Base-by-base conservation (phyloP, 345 rosid genomes). In the Trapa bicornis region DNA sequence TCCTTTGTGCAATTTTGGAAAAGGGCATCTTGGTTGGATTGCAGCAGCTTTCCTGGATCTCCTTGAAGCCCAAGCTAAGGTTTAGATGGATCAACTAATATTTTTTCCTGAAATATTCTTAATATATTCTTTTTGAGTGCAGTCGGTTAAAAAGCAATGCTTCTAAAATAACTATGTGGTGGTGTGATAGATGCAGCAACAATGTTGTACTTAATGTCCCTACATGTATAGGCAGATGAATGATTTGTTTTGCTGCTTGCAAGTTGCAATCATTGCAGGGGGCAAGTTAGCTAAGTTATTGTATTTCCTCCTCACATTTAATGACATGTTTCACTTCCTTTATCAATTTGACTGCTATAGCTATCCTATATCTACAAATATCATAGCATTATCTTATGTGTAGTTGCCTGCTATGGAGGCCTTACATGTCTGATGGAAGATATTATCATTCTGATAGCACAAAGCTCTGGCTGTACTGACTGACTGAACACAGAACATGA, bases 41-140 rank as follows among this genome's bases (percentile, higher is more conserved):
- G 33, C 60, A 17, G 33, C 22, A 12, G 10, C 33, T 5, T 54
- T n/a, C 33, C 33, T n/a, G 60, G 11, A 48, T 48, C 50, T 63
- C 66, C 56, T 37, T 47, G 32, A 16, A 52, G 62, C 53, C 38
- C 48, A 64, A 63, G 54, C 43, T 32, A 67, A 38, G 47, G 48
- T 41, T 7, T 61, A 69, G 66, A 9, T 48, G 41, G 72, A 45
- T 69, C 3, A n/a, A 33, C 33, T 58, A 33, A 35, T 47, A 17
- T 22, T 29, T 41, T 41, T 41, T 22, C 29, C 3, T 66, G 15
- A 33, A 61, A 48, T 37, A 64, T 52, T 70, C 61, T 47, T 61
- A 64, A 35, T 64, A 32, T 62, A 48, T 70, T 64, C 61, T 70
- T 22, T 56, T 70, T 41, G 64, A 47, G 39, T 63, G 67, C 52